A percentile compares a stretch with the other conserved stretches of the same genome.
Evolutionary conservation across 2,329 filamentous ascomycete genomes (phyloP).

Genomic region (Aschersonia sp.): DNA sequence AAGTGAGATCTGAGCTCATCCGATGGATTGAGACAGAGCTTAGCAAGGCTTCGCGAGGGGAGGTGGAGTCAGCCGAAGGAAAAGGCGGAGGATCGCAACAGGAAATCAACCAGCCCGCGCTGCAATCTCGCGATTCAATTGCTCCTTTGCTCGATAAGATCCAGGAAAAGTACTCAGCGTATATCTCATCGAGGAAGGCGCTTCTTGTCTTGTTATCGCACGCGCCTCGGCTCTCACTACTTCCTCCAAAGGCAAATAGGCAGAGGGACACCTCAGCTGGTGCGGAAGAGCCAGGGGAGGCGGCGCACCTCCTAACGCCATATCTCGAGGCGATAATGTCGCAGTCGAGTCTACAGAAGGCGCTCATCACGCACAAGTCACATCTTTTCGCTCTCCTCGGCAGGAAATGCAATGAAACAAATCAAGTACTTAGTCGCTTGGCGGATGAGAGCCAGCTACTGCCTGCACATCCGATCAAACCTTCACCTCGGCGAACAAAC

Average conservation of each 20-base stretch:
- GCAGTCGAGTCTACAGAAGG: slow-evolving; percentile 41
- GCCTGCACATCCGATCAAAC: slow-evolving; percentile 31
- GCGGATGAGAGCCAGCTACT: slow-evolving; percentile 49
- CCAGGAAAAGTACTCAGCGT: slow-evolving; percentile 37
- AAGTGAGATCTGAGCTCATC: slow-evolving; percentile 45
- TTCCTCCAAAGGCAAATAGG: background rate
- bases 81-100: slow-evolving; percentile 9
- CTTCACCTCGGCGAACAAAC: slow-evolving; percentile 19
- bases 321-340: slow-evolving; percentile 39
- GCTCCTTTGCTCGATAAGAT: slow-evolving; percentile 29
- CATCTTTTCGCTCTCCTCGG: slow-evolving; percentile 35
- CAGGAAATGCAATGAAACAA: slow-evolving; percentile 35
- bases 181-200: slow-evolving; percentile 32
- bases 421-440: slow-evolving; percentile 36
- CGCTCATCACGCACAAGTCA: slow-evolving; percentile 41
- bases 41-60: slow-evolving; percentile 29
- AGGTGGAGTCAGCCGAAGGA: slow-evolving; percentile 11
- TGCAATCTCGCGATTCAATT: slow-evolving; percentile 14
- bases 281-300: slow-evolving; percentile 7
- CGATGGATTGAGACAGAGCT: slow-evolving; percentile 51
- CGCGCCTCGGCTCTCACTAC: slow-evolving; percentile 13
- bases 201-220: slow-evolving; percentile 28
- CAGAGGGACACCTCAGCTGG: slow-evolving; percentile 5
- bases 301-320: slow-evolving; percentile 34
- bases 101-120: slow-evolving; percentile 9